Evolutionary conservation across 2,329 filamentous ascomycete genomes (phyloP).

Genomic region (Pseudogymnoascus sp.): DNA sequence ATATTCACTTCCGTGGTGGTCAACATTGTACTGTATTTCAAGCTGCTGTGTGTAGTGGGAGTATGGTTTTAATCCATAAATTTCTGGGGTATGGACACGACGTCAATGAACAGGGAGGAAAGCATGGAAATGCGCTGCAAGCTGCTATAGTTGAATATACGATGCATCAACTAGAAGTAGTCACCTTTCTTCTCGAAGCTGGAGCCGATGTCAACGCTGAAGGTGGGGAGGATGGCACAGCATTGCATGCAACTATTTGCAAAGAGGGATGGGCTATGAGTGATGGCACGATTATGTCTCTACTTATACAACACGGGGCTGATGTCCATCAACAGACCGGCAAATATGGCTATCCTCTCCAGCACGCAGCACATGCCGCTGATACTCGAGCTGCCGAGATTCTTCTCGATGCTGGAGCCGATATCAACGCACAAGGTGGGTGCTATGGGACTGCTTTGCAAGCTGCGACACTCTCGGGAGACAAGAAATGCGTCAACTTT

Average conservation of each 20-base stretch:
- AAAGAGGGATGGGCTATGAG: constrained; percentile 19
- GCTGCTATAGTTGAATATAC: not conserved
- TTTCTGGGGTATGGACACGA: not conserved
- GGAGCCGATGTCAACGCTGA: constrained; percentile 12
- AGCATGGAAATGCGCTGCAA: not conserved
- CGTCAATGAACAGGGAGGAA: not conserved
- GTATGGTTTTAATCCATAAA: too few species aligned
- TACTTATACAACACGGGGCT: constrained; percentile 19
- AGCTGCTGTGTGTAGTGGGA: too few species aligned
- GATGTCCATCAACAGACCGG: constrained; percentile 16
- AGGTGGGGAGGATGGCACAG: not conserved
- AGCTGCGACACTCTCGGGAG: not conserved
- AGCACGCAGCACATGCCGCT: not conserved
- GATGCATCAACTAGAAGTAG: not conserved
- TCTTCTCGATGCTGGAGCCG: constrained; percentile 5
- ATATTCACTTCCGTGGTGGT: too few species aligned
- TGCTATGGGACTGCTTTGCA: not conserved
- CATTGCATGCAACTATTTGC: not conserved
- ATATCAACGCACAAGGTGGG: not conserved
- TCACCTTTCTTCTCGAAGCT: constrained; percentile 6
- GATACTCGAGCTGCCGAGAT: not conserved
- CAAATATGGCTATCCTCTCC: constrained; percentile 12
- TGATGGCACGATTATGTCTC: constrained; percentile 18
- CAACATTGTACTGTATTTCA: too few species aligned
- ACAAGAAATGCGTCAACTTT: not conserved